phyloP scores from a whole-genome alignment of 1,139 yeast species.

The Geotrichum klebahnii region DNA sequence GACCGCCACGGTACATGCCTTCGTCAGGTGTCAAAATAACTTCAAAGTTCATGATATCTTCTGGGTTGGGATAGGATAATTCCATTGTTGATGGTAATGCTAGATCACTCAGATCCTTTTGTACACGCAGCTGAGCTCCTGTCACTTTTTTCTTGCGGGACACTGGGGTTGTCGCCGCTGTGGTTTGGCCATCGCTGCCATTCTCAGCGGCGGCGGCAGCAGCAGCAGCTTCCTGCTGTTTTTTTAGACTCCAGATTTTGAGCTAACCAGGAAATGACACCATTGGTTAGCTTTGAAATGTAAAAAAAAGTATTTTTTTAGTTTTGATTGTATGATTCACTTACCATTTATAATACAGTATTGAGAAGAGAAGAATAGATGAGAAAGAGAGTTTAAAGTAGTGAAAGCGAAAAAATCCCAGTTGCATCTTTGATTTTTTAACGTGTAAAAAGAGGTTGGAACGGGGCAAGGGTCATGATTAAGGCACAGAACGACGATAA shows the following conservation, averaged over 20 bases:
- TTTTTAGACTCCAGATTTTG: slow-evolving; percentile 44
- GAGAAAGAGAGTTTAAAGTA: no score
- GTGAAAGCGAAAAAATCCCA: no score
- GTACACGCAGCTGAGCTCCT: slow-evolving; percentile 46
- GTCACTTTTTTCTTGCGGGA: slow-evolving; percentile 46
- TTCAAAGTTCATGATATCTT: slow-evolving; percentile 57
- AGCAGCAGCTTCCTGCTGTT: slow-evolving; percentile 37
- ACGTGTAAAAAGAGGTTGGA: no score
- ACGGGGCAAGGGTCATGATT: no score
- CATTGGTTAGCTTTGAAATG: not conserved
- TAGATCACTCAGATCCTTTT: slow-evolving; percentile 61
- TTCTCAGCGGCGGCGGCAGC: slow-evolving; percentile 32
- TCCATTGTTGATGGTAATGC: slow-evolving; percentile 63
- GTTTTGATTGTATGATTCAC: no score
- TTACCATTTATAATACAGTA: no score
- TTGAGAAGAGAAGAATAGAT: no score
- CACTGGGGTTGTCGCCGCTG: slow-evolving; percentile 20
- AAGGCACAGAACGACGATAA: no score
- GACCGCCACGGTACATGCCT: slow-evolving; percentile 72
- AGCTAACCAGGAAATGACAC: slow-evolving; percentile 29
- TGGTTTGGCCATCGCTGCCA: slow-evolving; percentile 24
- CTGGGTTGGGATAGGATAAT: slow-evolving; percentile 53
- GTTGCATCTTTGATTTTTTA: no score
- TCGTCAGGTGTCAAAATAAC: slow-evolving; percentile 67
- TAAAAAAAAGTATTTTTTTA: not conserved